Evolutionary conservation across 306 rosid species (phyloP), one percentile per base, ranked within the genome.

Genomic region (Chamaecrista fasciculata): DNA sequence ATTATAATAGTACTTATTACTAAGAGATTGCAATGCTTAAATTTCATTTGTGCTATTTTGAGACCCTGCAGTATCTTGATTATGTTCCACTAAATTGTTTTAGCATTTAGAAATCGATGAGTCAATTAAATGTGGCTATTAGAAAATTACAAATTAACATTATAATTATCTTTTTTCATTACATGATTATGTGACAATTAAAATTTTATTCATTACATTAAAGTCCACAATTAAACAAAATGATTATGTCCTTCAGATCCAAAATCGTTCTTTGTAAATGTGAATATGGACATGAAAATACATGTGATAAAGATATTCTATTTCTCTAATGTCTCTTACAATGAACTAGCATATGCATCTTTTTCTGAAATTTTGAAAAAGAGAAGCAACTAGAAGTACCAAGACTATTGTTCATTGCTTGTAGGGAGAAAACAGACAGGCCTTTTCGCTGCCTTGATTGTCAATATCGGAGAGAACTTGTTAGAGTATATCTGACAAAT

Each of bases 381-480:
- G 44, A 26, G 29, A 57, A 19, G 40, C 63, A 19, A 64, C 28
- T 43, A 24, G 51, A 70, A 39, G 64, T 71, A 39, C 42, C 58
- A 48, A 26, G 39, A 31, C 43, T 51, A 53, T 1, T 72, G 62
- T 34, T 28, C 5, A 4, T 42, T 59, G 49, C 37, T 71, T 51
- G 46, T 79, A 95, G 99, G 89, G 97, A 95, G 85, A 91, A 82
- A 89, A 93, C 93, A 53, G 90, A 91, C 74, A 92, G 91, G 79
- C 99, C 99, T 60, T 95, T 95, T 66, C 96, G 96, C 63, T 95
- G 99, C 81, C 99, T 95, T 70, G 97, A 91, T 83, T 91, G 90
- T 82, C 96, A 89, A 77, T 95, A 95, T 87, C 87, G 99, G 91
- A 91, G 96, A 84, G 99, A 95, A 80, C 99, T 95, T 86, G 97